Evolutionary conservation across 768 basidiomycete species (phyloP), one percentile per base, ranked within the genome.

Genomic region (Pleurotus cornucopiae): DNA sequence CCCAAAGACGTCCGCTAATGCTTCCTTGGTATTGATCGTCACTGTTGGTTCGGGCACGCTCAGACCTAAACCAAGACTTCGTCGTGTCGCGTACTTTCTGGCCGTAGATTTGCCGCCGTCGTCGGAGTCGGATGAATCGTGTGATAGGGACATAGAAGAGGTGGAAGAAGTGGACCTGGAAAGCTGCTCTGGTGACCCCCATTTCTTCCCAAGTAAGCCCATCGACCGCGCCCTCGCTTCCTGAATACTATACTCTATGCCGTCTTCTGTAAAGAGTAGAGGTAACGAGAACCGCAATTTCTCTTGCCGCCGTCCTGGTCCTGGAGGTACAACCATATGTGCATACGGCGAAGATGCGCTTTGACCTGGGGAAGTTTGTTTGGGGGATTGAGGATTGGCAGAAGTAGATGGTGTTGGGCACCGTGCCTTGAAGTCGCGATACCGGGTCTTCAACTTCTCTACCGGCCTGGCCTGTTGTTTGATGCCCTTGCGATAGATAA

Each of bases 1-100:
- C 52, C 87, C 89, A 71, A 95, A 94, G 41, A 98, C 93, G 65
- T 98, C 94, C 11, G 84, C 89, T 34, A 97, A 78, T 3, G 97
- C 97, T 60, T 93, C 91, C 68, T 94, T 95, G 25, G 97, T 99
- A 67, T 97, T 97, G 63, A 98, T 93, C 0, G 97, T 99, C 5
- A 98, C 87, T 0, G 91, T 93, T 3, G 91, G 89, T 67, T 93
- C 91, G 13, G 74, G 76, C 13, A 69, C 78, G 25, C 66, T 64
- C 6, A 69, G 71, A 57, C 73, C 66, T 40, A 74, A 66, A 30
- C 51, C 51, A 37, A 79, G 61, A 58, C 76, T 79, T 71, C 74
- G 81, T 54, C 82, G 73, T 23, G 72, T 73, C 51, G 66, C 62
- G 7, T 66, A 69, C 54, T 72, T 71, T 62, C 69, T 67, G 34